phyloP scores from a whole-genome alignment of 768 basidiomycete species.

The Boletus insuetus region DNA sequence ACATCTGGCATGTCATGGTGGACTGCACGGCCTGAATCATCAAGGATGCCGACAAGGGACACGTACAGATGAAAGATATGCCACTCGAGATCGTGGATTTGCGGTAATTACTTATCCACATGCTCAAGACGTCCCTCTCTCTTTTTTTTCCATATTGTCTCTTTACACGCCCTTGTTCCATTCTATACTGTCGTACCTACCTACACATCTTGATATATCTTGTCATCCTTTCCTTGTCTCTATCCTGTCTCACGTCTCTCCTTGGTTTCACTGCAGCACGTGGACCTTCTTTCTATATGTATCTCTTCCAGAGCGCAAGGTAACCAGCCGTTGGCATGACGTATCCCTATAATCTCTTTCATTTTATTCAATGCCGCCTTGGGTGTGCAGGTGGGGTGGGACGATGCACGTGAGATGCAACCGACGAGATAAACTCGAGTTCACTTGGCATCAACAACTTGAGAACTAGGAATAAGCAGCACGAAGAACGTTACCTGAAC shows the following conservation, averaged over 20 bases:
- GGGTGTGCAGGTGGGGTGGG: background rate
- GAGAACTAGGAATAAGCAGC: too few species aligned
- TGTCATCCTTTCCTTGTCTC: too few species aligned
- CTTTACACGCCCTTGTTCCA: background rate
- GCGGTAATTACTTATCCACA: slow-evolving; percentile 35
- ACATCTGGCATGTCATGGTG: background rate
- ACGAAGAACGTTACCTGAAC: too few species aligned
- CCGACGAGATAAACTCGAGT: too few species aligned
- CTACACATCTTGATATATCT: too few species aligned
- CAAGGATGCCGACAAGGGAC: slow-evolving; percentile 82
- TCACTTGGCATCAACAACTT: too few species aligned
- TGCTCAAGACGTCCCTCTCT: background rate
- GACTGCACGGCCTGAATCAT: background rate
- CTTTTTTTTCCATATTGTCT: background rate
- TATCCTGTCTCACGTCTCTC: background rate
- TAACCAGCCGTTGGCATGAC: slow-evolving; percentile 3
- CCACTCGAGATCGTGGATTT: slow-evolving; percentile 84
- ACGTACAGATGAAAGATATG: slow-evolving; percentile 74
- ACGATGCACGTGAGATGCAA: too few species aligned
- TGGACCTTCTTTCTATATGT: slow-evolving; percentile 6
- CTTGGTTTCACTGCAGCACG: background rate
- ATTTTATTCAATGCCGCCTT: background rate
- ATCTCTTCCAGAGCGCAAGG: slow-evolving; percentile 3
- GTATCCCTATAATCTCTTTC: background rate
- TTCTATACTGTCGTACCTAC: background rate